Percentiles rank a stretch among this genome's conserved stretches.
Conservation (phyloP, 2,329 filamentous ascomycete genomes). For the Dryadomyces quercivorus region DNA sequence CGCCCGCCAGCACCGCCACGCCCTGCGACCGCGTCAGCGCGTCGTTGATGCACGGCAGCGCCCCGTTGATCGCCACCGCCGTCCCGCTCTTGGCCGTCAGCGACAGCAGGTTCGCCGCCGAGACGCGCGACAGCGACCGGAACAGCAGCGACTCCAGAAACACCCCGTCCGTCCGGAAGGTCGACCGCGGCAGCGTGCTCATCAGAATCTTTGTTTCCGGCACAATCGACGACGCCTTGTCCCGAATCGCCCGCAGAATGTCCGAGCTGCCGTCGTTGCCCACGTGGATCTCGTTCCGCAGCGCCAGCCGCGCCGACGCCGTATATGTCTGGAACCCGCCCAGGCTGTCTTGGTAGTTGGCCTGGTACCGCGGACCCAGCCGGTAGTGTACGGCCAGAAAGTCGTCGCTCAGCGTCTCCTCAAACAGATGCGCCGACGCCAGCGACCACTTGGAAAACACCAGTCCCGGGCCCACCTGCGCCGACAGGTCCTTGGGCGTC, state of each 20-base stretch:
- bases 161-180: constrained; percentile 70
- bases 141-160: constrained; percentile 68
- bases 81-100: constrained; percentile 63
- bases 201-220: constrained; percentile 73
- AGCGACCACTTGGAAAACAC: constrained; percentile 77
- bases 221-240: constrained; percentile 70
- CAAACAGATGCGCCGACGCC: constrained; percentile 79
- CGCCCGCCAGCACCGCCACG: constrained; percentile 69
- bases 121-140: constrained; percentile 60
- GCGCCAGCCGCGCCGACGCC: constrained; percentile 78
- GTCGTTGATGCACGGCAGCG: constrained; percentile 77
- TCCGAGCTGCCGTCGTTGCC: constrained; percentile 87
- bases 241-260: constrained; percentile 76
- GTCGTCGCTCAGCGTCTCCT: constrained; percentile 81
- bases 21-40: constrained; percentile 73
- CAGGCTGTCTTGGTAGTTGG: constrained; percentile 93
- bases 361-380: constrained; percentile 80
- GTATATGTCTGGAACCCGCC: constrained; percentile 95
- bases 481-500: constrained; percentile 78
- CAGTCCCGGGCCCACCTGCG: constrained; percentile 58
- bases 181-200: constrained; percentile 68
- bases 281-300: constrained; percentile 84
- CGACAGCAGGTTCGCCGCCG: constrained; percentile 54
- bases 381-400: constrained; percentile 82
- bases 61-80: constrained; percentile 76